A percentile compares a stretch with the other conserved stretches of the same genome.
phyloP scores from a whole-genome alignment of 116 monocot species.

The Papilionanthe hybrid region DNA sequence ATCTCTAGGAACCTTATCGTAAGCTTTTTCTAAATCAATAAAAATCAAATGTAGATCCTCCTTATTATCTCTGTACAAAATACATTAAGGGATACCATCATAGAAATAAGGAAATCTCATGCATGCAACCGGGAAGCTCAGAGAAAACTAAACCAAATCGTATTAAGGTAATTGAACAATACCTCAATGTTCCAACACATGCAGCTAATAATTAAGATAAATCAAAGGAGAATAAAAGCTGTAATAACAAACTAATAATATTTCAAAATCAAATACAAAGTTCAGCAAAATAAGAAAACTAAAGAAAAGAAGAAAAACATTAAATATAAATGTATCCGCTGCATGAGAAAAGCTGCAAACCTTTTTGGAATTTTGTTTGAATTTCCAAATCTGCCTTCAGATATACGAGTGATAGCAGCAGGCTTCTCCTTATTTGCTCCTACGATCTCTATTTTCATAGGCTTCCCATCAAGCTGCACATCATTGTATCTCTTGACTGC shows the following conservation, averaged over 20 bases:
- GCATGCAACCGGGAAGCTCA: not conserved
- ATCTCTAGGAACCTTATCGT: too few relatives aligned
- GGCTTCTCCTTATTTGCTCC: conserved; percentile 62
- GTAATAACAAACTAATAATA: not conserved
- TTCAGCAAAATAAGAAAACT: not conserved
- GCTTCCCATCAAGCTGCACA: conserved; percentile 96
- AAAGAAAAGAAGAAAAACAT: not conserved
- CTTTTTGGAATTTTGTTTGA: conserved; percentile 17
- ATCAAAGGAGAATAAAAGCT: not conserved
- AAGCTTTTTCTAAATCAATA: too few relatives aligned
- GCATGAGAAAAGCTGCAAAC: conserved; percentile 13
- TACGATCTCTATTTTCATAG: conserved; percentile 87
- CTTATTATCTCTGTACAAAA: too few relatives aligned
- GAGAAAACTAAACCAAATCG: not conserved
- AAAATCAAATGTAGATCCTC: too few relatives aligned
- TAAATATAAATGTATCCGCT: not conserved
- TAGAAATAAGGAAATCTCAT: not conserved
- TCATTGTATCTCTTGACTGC: conserved; percentile 95
- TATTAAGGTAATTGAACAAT: not conserved
- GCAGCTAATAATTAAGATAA: not conserved
- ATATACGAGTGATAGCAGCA: conserved; percentile 19
- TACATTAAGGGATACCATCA: not conserved
- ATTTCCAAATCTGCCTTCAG: conserved; percentile 22
- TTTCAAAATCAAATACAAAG: not conserved
- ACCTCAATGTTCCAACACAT: not conserved